phyloP scores from a whole-genome alignment of 2,329 filamentous ascomycete genomes.

The Coniochaeta sp. region DNA sequence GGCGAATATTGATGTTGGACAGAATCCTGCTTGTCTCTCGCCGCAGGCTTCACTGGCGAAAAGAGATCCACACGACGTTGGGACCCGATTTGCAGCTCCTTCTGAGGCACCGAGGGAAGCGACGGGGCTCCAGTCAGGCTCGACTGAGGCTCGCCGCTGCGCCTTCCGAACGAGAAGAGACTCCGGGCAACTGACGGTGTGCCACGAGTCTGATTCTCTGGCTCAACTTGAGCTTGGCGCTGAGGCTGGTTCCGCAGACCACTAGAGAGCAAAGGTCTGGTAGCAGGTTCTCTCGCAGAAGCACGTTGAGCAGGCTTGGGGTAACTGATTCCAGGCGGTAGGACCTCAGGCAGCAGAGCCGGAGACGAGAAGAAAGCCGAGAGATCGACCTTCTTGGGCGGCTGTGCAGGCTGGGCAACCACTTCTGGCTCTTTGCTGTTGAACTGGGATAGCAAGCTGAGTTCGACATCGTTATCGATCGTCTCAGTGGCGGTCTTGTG shows the following conservation, averaged over 20 bases:
- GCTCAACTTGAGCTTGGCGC: not conserved
- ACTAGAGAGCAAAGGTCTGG: not conserved
- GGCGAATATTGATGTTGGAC: slow-evolving; percentile 20
- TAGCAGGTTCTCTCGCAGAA: not conserved
- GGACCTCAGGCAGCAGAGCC: slow-evolving; percentile 27
- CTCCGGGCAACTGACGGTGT: slow-evolving; percentile 2
- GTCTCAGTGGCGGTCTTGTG: slow-evolving; percentile 11
- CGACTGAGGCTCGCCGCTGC: slow-evolving; percentile 2
- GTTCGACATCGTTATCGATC: slow-evolving; percentile 29
- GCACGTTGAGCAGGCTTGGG: slow-evolving; percentile 4
- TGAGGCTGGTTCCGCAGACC: not conserved
- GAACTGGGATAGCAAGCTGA: slow-evolving; percentile 34
- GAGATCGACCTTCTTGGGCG: slow-evolving; percentile 36
- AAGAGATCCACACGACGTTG: slow-evolving; percentile 25
- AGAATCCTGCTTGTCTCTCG: slow-evolving; percentile 11
- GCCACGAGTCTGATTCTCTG: slow-evolving; percentile 1
- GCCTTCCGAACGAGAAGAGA: not conserved
- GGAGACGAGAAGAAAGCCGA: slow-evolving; percentile 54
- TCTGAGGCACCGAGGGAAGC: slow-evolving; percentile 21
- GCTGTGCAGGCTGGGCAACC: slow-evolving; percentile 12
- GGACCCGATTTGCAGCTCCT: slow-evolving; percentile 22
- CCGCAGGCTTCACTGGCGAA: slow-evolving; percentile 22
- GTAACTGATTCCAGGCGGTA: slow-evolving; percentile 9
- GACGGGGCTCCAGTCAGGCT: not conserved
- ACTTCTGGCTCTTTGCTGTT: slow-evolving; percentile 4